These are phyloP conservation scores for Corylus heterophylla DNA, from an alignment of 306 rosid species.

Conservation along the genomic window DNA sequence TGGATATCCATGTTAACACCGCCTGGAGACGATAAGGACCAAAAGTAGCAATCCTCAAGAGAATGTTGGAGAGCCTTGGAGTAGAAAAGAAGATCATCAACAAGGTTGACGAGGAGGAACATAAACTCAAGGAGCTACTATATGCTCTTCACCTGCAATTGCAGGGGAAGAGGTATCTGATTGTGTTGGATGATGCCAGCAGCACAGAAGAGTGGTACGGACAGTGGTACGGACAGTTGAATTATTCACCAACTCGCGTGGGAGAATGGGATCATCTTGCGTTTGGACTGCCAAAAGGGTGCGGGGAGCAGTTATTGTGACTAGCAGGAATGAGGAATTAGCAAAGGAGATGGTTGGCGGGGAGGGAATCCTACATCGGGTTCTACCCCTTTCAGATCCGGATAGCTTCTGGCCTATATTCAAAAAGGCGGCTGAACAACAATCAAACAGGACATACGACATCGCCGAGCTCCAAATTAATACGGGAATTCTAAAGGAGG, in stretches of 20 bases:
- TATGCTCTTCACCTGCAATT: conserved; percentile 23
- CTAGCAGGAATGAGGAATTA: conserved; percentile 22
- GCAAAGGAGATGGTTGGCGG: conserved; percentile 8
- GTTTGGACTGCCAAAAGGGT: conserved; percentile 23
- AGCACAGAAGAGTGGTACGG: not conserved
- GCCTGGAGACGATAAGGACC: not conserved
- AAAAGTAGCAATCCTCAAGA: not conserved
- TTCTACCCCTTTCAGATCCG: conserved; percentile 14
- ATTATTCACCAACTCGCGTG: not conserved
- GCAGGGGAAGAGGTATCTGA: conserved; percentile 15
- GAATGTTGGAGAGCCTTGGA: conserved; percentile 21
- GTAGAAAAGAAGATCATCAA: not conserved
- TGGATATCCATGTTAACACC: conserved; percentile 23
- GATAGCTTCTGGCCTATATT: conserved; percentile 20
- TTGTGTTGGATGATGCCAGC: conserved; percentile 31
- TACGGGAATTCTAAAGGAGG: not conserved
- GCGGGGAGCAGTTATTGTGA: conserved; percentile 28
- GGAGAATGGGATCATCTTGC: conserved; percentile 10
- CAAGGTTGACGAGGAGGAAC: too few species aligned
- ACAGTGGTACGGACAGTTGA: conserved; percentile 11
- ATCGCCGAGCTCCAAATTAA: too few species aligned
- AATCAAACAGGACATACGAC: not conserved
- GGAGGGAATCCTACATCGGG: conserved; percentile 1
- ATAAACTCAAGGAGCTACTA: not conserved
- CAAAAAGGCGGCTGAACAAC: not conserved